These are phyloP conservation scores for Blastobotrys ciferrii DNA, from an alignment of 1,139 yeast genomes.

Conservation along the genomic window DNA sequence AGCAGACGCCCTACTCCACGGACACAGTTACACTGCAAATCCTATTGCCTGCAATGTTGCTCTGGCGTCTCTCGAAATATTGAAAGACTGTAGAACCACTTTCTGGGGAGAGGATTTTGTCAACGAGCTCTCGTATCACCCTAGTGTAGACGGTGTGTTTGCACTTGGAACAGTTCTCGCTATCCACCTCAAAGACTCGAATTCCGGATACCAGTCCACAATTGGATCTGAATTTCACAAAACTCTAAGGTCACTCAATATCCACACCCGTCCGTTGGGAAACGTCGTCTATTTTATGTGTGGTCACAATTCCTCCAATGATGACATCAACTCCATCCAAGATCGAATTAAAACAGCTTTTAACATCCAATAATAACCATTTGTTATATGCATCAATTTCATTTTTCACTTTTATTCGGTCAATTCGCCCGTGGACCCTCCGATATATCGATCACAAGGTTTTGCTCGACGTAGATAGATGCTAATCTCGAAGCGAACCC, in stretches of 20 bases:
- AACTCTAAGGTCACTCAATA: constrained; percentile 19
- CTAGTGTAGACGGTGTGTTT: constrained; percentile 25
- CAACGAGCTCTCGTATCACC: constrained; percentile 20
- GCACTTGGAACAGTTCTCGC: constrained; percentile 31
- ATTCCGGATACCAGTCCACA: constrained; percentile 24
- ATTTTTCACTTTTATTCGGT: too few relatives aligned
- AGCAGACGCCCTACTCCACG: constrained; percentile 32
- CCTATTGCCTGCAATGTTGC: constrained; percentile 36
- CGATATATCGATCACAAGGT: too few relatives aligned
- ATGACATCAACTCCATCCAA: constrained; percentile 7
- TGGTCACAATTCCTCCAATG: constrained; percentile 18
- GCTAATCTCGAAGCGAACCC: too few relatives aligned
- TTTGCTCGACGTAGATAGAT: too few relatives aligned
- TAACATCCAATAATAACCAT: not conserved
- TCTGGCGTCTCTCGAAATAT: constrained; percentile 22
- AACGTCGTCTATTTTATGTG: constrained; percentile 29
- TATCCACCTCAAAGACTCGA: constrained; percentile 24
- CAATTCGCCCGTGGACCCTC: too few relatives aligned
- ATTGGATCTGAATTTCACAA: constrained; percentile 17
- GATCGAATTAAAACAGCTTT: not conserved
- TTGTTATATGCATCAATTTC: too few relatives aligned
- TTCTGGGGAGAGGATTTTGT: constrained; percentile 23
- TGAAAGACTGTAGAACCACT: constrained; percentile 14
- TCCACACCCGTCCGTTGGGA: constrained; percentile 27
- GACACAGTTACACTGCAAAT: constrained; percentile 34